These are phyloP conservation scores for Yamadazyma paraphyllophila DNA, from an alignment of 805 yeast genomes.

Conservation along the genomic window DNA sequence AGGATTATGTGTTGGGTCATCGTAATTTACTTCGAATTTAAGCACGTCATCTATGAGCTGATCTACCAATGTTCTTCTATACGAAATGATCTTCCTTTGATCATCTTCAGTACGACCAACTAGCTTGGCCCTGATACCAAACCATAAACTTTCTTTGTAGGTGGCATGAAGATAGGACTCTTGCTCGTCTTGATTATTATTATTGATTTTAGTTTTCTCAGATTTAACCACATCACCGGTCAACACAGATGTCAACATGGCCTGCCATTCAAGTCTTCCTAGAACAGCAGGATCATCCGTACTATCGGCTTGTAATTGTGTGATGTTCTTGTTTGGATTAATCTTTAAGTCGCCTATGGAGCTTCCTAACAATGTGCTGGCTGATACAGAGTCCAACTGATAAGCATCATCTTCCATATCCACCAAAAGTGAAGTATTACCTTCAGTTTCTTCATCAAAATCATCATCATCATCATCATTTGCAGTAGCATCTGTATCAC, in stretches of 20 bases:
- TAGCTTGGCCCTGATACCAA: constrained; percentile 79
- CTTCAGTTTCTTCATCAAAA: constrained; percentile 22
- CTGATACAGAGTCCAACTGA: constrained; percentile 47
- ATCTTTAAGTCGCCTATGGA: constrained; percentile 23
- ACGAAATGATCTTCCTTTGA: constrained; percentile 66
- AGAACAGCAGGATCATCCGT: constrained; percentile 48
- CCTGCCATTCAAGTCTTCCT: constrained; percentile 93
- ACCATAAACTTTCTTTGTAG: constrained; percentile 77
- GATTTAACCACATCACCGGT: constrained; percentile 93
- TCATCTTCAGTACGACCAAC: constrained; percentile 79
- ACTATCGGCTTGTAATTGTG: constrained; percentile 36
- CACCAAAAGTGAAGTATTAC: constrained; percentile 31
- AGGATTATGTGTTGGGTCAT: constrained; percentile 23
- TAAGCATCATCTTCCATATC: constrained; percentile 44
- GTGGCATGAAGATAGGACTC: constrained; percentile 53
- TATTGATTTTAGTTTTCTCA: constrained; percentile 77
- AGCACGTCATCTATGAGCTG: constrained; percentile 66
- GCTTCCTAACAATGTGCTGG: constrained; percentile 35
- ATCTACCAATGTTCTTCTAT: constrained; percentile 70
- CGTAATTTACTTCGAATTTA: constrained; percentile 56
- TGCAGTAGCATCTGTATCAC: constrained; percentile 21
- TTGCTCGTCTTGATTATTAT: constrained; percentile 35
- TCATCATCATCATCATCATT: constrained; percentile 25
- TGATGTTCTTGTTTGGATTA: constrained; percentile 32
- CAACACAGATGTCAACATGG: constrained; percentile 83